phyloP scores from a whole-genome alignment of 495 filamentous ascomycete genomes.

The Podospora appendiculata region DNA sequence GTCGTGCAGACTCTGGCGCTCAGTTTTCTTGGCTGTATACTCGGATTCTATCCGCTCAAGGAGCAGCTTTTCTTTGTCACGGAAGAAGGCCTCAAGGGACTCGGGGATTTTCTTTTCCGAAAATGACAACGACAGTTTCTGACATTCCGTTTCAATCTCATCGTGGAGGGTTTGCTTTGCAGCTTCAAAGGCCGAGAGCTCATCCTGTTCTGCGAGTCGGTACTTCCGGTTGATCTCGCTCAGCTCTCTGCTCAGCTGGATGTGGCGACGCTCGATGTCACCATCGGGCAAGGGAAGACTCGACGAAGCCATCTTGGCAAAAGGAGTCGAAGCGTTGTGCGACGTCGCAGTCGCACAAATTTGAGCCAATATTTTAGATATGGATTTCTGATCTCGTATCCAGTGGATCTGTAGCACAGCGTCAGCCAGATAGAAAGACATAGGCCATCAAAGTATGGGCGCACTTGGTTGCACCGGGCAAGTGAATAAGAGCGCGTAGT shows the following conservation, averaged over 20 bases:
- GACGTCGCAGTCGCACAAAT: background rate
- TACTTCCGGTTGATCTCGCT: constrained; percentile 1
- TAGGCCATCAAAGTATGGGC: background rate
- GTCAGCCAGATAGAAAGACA: background rate
- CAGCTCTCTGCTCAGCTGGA: background rate
- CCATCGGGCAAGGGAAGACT: background rate
- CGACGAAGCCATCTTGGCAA: background rate
- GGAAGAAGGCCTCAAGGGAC: background rate
- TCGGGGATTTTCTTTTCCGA: background rate
- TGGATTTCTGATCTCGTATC: background rate
- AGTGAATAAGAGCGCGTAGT: background rate
- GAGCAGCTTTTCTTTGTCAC: too few relatives aligned
- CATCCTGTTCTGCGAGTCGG: background rate
- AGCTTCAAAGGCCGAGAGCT: background rate
- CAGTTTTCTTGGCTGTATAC: too few relatives aligned
- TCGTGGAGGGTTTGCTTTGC: background rate
- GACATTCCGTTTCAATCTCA: too few relatives aligned
- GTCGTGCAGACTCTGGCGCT: too few relatives aligned
- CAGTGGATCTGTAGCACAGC: background rate
- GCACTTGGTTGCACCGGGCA: background rate
- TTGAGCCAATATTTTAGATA: background rate
- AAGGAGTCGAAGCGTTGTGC: background rate
- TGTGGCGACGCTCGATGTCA: background rate
- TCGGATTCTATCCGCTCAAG: too few relatives aligned
- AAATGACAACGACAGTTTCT: too few relatives aligned